Evolutionary conservation across 257 asterid species (phyloP).

Genomic region (Lantana camara): DNA sequence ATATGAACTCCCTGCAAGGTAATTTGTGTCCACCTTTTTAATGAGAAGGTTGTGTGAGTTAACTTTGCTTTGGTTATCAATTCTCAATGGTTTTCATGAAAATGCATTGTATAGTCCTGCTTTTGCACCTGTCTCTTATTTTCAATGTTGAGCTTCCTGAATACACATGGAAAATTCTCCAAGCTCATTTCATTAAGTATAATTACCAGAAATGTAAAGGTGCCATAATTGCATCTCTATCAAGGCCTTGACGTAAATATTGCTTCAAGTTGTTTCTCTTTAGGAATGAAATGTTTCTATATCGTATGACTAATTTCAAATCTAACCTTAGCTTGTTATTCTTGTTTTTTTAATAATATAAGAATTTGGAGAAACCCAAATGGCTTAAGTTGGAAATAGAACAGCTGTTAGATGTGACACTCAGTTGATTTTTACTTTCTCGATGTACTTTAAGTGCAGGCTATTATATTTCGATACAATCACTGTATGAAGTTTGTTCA

Average conservation of each 20-base stretch:
- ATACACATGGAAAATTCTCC: slow-evolving; percentile 3
- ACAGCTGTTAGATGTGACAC: background rate
- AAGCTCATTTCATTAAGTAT: background rate
- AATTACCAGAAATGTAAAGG: slow-evolving; percentile 15
- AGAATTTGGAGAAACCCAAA: background rate
- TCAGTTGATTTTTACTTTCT: slow-evolving; percentile 22
- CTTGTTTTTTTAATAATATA: background rate
- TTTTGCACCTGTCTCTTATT: slow-evolving; percentile 16
- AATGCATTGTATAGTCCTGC: background rate
- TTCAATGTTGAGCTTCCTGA: slow-evolving; percentile 9
- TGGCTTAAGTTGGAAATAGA: background rate
- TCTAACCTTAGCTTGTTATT: background rate
- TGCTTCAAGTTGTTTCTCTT: background rate
- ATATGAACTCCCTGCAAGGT: slow-evolving; percentile 92
- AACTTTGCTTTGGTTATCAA: slow-evolving; percentile 19
- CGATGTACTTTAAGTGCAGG: no score
- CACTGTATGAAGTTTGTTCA: no score
- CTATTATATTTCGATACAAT: no score
- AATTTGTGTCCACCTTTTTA: slow-evolving; percentile 19
- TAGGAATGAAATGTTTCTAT: background rate
- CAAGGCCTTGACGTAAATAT: background rate
- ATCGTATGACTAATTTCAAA: background rate
- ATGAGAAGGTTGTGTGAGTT: slow-evolving; percentile 1
- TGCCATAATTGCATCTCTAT: slow-evolving; percentile 5
- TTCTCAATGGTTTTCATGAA: slow-evolving; percentile 9